Percentiles rank a stretch among this genome's conserved stretches.
These are phyloP conservation scores for Neolecta irregularis DNA, from an alignment of 1,139 yeast species.

Conservation along the genomic window DNA sequence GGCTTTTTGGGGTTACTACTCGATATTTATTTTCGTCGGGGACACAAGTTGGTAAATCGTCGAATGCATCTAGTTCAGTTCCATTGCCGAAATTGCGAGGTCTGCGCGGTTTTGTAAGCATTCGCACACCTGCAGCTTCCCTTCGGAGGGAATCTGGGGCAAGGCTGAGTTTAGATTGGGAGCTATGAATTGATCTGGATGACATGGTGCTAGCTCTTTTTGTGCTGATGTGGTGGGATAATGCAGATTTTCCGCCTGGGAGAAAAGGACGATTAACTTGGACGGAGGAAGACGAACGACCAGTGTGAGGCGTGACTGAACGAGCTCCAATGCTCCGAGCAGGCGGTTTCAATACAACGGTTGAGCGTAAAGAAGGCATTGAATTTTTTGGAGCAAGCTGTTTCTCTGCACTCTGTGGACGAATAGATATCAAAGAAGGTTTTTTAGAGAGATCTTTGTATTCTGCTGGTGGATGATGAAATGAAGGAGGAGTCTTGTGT, in stretches of 20 bases:
- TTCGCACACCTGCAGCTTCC: conserved; percentile 11
- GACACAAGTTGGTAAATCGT: conserved; percentile 19
- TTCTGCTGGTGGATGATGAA: too few species aligned
- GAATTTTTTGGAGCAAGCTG: conserved; percentile 15
- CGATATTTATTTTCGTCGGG: conserved; percentile 1
- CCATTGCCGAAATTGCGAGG: conserved; percentile 22
- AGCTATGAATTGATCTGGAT: conserved; percentile 3
- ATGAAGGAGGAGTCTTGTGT: too few species aligned
- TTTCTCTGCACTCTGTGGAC: conserved; percentile 3
- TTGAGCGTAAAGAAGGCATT: conserved; percentile 15
- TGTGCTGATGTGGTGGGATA: conserved; percentile 8
- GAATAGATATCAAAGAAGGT: conserved; percentile 13
- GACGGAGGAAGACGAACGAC: not conserved
- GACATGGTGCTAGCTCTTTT: conserved; percentile 1
- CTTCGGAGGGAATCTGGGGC: conserved; percentile 12
- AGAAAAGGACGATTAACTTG: conserved; percentile 5
- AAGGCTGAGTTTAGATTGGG: too few species aligned
- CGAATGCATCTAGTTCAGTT: conserved; percentile 23
- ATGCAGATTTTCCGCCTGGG: conserved; percentile 6
- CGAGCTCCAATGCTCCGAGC: conserved; percentile 14
- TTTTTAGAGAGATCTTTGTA: conserved; percentile 13
- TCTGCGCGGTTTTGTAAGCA: conserved; percentile 3
- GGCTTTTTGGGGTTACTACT: not conserved
- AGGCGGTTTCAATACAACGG: conserved; percentile 12
- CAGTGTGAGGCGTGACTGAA: conserved; percentile 16